Percentiles rank a stretch among this genome's conserved stretches.
Conservation (phyloP, 2,329 filamentous ascomycete genomes). For the Chalaropsis thielavioides region DNA sequence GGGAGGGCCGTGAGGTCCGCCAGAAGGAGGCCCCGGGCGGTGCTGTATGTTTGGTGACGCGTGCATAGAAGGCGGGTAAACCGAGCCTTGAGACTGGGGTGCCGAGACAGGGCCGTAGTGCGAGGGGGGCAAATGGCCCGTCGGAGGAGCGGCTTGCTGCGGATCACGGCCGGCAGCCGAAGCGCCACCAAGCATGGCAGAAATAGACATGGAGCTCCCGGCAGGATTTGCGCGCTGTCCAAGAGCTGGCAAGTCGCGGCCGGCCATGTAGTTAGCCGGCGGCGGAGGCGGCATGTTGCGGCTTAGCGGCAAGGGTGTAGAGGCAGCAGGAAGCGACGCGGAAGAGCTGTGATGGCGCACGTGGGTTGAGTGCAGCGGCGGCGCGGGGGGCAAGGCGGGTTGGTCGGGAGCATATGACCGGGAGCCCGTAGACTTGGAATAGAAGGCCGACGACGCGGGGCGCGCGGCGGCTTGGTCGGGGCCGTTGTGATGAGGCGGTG, state of each 20-base stretch:
- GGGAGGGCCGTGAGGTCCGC: neutral
- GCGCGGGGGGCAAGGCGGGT: conserved; percentile 13
- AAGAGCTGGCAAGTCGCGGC: conserved; percentile 40
- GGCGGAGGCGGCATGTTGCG: conserved; percentile 24
- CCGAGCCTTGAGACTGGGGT: conserved; percentile 29
- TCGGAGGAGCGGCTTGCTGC: conserved; percentile 26
- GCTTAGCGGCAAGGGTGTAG: conserved; percentile 25
- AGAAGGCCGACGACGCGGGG: conserved; percentile 7
- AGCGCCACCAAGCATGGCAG: conserved; percentile 38
- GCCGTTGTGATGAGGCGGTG: conserved; percentile 6
- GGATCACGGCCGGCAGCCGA: conserved; percentile 28
- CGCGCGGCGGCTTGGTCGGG: conserved; percentile 2
- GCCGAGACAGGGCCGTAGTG: conserved; percentile 32
- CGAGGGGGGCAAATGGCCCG: conserved; percentile 23
- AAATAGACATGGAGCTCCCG: conserved; percentile 46
- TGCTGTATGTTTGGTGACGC: conserved; percentile 42
- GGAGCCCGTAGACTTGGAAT: conserved; percentile 6
- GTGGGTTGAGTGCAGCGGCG: conserved; percentile 26
- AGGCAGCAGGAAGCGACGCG: conserved; percentile 27
- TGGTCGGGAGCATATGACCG: conserved; percentile 17
- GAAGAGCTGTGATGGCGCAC: conserved; percentile 31
- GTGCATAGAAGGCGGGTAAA: conserved; percentile 36
- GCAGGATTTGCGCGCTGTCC: conserved; percentile 33
- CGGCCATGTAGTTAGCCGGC: conserved; percentile 32
- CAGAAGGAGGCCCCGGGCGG: neutral